phyloP scores from a whole-genome alignment of 2,329 filamentous ascomycete genomes.

The Trichoderma sp. region DNA sequence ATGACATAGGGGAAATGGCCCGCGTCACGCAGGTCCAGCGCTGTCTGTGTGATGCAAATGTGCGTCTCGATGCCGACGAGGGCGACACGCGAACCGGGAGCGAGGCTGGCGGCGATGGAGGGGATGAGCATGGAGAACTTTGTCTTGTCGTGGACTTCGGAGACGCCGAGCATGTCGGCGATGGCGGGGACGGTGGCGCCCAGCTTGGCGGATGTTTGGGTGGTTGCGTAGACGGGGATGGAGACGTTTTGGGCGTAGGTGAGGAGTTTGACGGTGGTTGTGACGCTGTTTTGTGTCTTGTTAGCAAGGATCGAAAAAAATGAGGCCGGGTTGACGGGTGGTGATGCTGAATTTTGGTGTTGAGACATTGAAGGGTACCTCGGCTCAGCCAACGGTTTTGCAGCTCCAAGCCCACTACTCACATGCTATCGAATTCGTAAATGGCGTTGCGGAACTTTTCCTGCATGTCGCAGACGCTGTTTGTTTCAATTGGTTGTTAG shows the following conservation, averaged over 20 bases:
- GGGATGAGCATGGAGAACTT: constrained; percentile 86
- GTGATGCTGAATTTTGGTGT: background rate
- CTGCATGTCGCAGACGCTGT: constrained; percentile 85
- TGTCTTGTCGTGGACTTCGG: constrained; percentile 77
- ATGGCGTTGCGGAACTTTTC: constrained; percentile 88
- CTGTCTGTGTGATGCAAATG: constrained; percentile 93
- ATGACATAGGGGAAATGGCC: constrained; percentile 86
- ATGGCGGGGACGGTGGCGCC: constrained; percentile 80
- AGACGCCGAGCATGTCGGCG: constrained; percentile 52
- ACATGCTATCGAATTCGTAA: constrained; percentile 83
- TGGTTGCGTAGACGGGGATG: constrained; percentile 84
- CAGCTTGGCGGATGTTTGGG: constrained; percentile 78
- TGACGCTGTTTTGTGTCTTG: constrained; percentile 48
- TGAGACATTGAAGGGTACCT: background rate
- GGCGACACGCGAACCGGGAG: constrained; percentile 61
- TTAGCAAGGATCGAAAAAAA: background rate
- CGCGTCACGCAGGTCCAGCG: constrained; percentile 73
- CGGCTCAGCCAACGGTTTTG: background rate
- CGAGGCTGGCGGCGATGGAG: constrained; percentile 54
- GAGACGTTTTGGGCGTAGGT: constrained; percentile 65
- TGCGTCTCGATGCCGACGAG: constrained; percentile 92
- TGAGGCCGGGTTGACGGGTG: background rate
- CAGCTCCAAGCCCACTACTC: constrained; percentile 35
- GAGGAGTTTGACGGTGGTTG: constrained; percentile 71
- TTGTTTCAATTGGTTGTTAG: constrained; percentile 43